Conservation (phyloP, 768 basidiomycete species). For the Candolleomyces eurysporus region DNA sequence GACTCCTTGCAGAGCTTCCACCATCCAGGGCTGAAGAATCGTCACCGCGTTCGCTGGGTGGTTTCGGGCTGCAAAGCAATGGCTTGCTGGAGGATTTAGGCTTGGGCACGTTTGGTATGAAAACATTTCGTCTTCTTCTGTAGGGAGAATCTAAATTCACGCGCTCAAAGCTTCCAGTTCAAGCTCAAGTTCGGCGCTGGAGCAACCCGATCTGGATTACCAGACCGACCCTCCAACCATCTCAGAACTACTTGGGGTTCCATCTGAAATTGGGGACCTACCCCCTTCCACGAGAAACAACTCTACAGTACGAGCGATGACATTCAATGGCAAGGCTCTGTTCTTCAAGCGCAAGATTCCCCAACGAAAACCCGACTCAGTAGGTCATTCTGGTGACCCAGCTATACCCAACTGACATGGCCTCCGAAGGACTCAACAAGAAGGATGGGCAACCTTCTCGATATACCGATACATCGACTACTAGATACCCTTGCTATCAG, state of each 20-base stretch:
- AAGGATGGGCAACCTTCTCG: slow-evolving; percentile 50
- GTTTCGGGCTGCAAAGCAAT: not conserved
- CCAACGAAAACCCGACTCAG: slow-evolving; percentile 17
- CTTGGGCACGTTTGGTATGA: no score
- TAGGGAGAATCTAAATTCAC: no score
- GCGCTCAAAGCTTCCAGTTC: no score
- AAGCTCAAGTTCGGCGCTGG: no score
- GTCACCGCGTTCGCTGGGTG: not conserved
- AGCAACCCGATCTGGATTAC: no score
- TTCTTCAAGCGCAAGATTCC: slow-evolving; percentile 45
- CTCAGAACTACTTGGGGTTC: not conserved
- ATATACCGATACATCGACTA: slow-evolving; percentile 73
- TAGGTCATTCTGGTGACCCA: not conserved
- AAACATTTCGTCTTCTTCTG: no score
- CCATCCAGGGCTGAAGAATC: not conserved
- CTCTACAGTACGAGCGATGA: slow-evolving; percentile 44
- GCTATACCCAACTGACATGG: slow-evolving; percentile 5
- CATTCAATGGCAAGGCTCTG: slow-evolving; percentile 57
- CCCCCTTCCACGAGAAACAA: not conserved
- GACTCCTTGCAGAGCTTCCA: not conserved
- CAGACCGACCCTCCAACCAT: not conserved
- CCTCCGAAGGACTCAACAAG: not conserved
- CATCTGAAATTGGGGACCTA: not conserved
- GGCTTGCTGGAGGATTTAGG: not conserved
- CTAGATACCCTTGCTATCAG: slow-evolving; percentile 62